Base-by-base conservation (phyloP, 306 rosid species). In the Dryas octopetala region DNA sequence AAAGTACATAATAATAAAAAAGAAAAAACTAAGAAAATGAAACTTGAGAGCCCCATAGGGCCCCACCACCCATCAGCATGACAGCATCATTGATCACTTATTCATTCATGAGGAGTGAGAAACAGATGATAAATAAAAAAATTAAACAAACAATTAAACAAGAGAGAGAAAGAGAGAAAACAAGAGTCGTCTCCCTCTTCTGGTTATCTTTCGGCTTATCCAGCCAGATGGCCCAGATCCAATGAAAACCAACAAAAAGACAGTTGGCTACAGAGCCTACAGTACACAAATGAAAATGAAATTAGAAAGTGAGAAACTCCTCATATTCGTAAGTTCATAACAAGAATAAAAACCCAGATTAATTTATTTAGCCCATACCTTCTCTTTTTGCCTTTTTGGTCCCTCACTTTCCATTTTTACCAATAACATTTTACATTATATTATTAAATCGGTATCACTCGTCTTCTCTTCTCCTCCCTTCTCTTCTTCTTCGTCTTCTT, bases 141-240 rank as follows among this genome's bases (percentile, higher is more conserved):
- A 23, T 23, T 47, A 8, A 12, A 71, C 0, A 6, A 2, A 40
- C 4, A 3, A 10, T 43, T 15, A 59, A 15, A 6, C 0, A 13
- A 4, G 52, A 23, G 53, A 47, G 43, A 14, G 11, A 44, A 9
- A 5, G 9, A 40, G 41, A 57, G 48, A 1, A 61, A 51, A 62
- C 19, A 16, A 38, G 5, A 3, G 8, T 52, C 9, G 2, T 43
- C 47, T 28, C 43, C 53, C 14, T 47, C 28, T 14, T 7, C 23
- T 48, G 15, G 10, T 26, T n/a, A 11, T 43, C 53, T 52, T 62
- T 45, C 15, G 68, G 60, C 48, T 76, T 46, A 73, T 60, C 68
- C 28, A 32, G 68, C 59, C 53, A 71, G 74, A 28, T 52, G 78
- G 23, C 69, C 13, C 67, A n/a, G 81, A 78, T 78, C 81, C 76